These are phyloP conservation scores for Plectosphaerella cucumerina DNA, from an alignment of 2,329 filamentous ascomycete genomes.

Conservation along the genomic window DNA sequence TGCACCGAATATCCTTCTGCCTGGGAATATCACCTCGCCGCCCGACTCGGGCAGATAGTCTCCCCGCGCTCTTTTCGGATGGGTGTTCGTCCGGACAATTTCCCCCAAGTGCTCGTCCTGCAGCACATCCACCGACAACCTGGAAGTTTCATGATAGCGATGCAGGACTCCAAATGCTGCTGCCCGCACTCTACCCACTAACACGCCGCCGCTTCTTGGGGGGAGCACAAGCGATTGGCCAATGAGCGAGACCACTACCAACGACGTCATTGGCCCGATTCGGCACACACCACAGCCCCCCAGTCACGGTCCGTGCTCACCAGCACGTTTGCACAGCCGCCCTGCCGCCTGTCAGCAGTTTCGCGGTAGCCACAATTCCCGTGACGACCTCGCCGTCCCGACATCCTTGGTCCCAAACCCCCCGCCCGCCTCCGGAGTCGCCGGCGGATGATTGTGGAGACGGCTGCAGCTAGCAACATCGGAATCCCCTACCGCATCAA, in stretches of 20 bases:
- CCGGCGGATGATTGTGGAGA: background rate
- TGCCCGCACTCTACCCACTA: no score
- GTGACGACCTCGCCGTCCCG: background rate
- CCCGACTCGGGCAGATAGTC: no score
- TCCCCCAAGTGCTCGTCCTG: no score
- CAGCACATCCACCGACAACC: no score
- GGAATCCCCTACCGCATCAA: background rate
- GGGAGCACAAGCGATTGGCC: slow-evolving; percentile 14
- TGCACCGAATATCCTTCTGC: background rate
- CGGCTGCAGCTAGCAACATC: background rate
- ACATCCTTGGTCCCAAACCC: background rate
- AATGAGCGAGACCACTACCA: slow-evolving; percentile 7
- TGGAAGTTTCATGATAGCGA: no score
- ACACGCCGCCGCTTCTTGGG: no score
- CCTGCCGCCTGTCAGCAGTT: slow-evolving; percentile 8
- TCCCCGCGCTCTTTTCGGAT: no score
- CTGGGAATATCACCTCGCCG: background rate
- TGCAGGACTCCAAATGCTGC: no score
- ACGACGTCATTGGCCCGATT: slow-evolving; percentile 3
- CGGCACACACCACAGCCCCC: background rate
- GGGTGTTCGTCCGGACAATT: no score
- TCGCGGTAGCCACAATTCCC: background rate
- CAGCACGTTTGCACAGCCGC: slow-evolving; percentile 11
- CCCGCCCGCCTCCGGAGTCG: background rate
- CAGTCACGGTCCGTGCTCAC: slow-evolving; percentile 4